Base-by-base conservation (phyloP, 148 eudicot genomes). In the Dianthus caryophyllus region DNA sequence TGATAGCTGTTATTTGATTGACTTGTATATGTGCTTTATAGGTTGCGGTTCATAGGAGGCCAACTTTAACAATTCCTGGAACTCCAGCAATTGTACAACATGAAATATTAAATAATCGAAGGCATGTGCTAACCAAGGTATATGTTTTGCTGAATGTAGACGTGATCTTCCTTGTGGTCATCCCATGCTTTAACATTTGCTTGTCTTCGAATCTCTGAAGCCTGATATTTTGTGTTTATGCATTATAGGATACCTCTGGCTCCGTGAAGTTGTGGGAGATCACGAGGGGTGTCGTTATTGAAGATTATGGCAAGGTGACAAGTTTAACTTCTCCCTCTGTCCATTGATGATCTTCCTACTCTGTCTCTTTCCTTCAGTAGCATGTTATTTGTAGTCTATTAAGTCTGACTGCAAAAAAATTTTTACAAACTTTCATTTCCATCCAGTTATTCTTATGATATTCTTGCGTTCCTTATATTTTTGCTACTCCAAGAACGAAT, bases 191-290 rank as follows among this genome's bases (percentile, higher is more conserved):
- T 31, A 68, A 1, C n/a, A 65, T 64, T 24, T 44, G 62, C 61
- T 64, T 57, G 30, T 29, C 30, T 53, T 39, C 0, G 38, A 52
- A 22, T 53, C 14, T n/a, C 33, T 41, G 38, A 24, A 15, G 47
- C 50, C 39, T 71, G 26, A 66, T 16, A 24, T 66, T 18, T 55
- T 48, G 6, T 22, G 8, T 46, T 55, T 75, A 33, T 56, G 48
- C 38, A 54, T 79, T 70, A 15, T 69, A 94, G 99, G 99, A 94
- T 71, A 83, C 90, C 65, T 75, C 88, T 74, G 99, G 97, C 72
- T 82, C 82, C 47, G 99, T 94, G 72, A 94, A 94, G 81, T 81
- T 94, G 66, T 94, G 99, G 99, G 99, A 94, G 76, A 88, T 94
- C 62, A 94, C 99, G 22, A 83, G 79, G 70, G 97, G 99, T 14